phyloP scores from a whole-genome alignment of 805 yeast species.

The Ogataea salicorniae region DNA sequence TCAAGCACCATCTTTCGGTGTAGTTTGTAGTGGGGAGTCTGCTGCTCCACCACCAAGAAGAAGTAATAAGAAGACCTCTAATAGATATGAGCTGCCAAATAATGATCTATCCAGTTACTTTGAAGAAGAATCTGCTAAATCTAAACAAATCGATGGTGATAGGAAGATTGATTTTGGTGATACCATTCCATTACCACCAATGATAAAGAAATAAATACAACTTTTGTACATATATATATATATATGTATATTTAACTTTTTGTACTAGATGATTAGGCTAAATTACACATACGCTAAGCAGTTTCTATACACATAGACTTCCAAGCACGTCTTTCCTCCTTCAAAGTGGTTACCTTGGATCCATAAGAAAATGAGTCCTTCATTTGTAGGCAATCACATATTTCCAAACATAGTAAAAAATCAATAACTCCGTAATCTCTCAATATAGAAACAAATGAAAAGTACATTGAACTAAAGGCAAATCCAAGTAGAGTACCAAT shows the following conservation, averaged over 20 bases:
- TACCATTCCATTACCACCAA: slow-evolving; percentile 34
- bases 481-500: slow-evolving; percentile 67
- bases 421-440: slow-evolving; percentile 67
- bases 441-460: slow-evolving; percentile 42
- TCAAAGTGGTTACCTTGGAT: slow-evolving; percentile 8
- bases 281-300: background rate
- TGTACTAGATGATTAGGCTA: background rate
- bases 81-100: slow-evolving; percentile 8
- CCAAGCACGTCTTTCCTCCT: slow-evolving; percentile 24
- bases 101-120: slow-evolving; percentile 35
- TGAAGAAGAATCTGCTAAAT: slow-evolving; percentile 37
- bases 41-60: slow-evolving; percentile 10
- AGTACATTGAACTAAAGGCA: slow-evolving; percentile 52
- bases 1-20: slow-evolving; percentile 21
- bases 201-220: background rate
- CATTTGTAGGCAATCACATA: slow-evolving; percentile 45
- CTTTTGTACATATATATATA: background rate
- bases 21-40: background rate
- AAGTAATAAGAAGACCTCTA: slow-evolving; percentile 6
- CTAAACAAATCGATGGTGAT: slow-evolving; percentile 34
- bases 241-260: background rate
- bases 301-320: slow-evolving; percentile 1
- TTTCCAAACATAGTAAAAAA: slow-evolving; percentile 56
- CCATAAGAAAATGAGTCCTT: slow-evolving; percentile 49
- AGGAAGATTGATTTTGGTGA: slow-evolving; percentile 19